Evolutionary conservation across 139 green algal species (phyloP).

Genomic region (Chlorella sp.): DNA sequence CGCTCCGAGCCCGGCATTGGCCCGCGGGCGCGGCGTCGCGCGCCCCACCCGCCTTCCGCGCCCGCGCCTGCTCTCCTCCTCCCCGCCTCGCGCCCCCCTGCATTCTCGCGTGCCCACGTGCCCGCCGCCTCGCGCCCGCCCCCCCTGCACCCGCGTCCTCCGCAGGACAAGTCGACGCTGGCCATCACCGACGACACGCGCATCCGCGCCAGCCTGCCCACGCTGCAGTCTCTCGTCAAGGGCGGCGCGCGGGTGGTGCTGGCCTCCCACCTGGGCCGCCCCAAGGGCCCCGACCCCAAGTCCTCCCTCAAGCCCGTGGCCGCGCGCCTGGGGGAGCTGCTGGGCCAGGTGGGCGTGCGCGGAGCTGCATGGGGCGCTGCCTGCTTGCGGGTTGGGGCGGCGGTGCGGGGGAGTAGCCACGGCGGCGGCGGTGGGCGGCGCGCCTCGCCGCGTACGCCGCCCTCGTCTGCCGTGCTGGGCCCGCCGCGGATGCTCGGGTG

Average conservation of each 20-base stretch:
- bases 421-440: no score
- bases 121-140: neutral
- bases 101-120: neutral
- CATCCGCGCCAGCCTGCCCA: conserved; percentile 94
- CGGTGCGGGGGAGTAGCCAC: no score
- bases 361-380: no score
- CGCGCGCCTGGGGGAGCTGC: conserved; percentile 60
- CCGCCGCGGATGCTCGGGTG: no score
- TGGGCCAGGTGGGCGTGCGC: no score
- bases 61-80: neutral
- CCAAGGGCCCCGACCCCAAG: conserved; percentile 96
- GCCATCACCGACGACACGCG: conserved; percentile 97
- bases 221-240: conserved; percentile 70
- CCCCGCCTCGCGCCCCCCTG: neutral
- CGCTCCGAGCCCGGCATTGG: neutral
- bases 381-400: no score
- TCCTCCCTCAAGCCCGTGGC: conserved; percentile 57
- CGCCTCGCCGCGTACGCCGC: no score
- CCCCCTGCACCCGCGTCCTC: neutral
- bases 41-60: no score
- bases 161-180: conserved; percentile 38
- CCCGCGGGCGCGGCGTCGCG: no score
- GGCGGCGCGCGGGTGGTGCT: conserved; percentile 97
- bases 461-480: no score
- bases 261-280: conserved; percentile 94